These are phyloP conservation scores for Hymenoscyphus albidus DNA, from an alignment of 2,329 filamentous ascomycete species.

Conservation along the genomic window DNA sequence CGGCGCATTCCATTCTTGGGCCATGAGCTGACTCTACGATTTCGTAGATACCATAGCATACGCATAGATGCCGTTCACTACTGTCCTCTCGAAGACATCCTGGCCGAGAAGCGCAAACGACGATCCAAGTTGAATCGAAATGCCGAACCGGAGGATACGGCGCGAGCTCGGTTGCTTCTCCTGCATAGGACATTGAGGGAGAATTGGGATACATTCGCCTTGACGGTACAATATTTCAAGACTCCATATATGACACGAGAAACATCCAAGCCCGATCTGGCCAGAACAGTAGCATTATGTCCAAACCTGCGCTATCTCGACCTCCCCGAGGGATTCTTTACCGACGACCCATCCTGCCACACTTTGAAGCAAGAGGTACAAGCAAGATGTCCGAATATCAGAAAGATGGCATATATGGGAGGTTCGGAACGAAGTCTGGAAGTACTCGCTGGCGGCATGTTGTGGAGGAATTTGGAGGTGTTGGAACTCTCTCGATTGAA, in stretches of 20 bases:
- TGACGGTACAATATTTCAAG: conserved; percentile 74
- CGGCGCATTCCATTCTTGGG: neutral
- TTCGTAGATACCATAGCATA: conserved; percentile 73
- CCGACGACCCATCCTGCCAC: conserved; percentile 70
- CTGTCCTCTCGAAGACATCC: conserved; percentile 78
- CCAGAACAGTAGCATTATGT: conserved; percentile 77
- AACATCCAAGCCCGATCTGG: conserved; percentile 77
- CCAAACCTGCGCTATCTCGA: conserved; percentile 87
- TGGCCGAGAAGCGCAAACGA: conserved; percentile 75
- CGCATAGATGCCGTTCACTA: conserved; percentile 94
- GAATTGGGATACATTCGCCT: conserved; percentile 61
- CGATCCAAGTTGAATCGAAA: conserved; percentile 71
- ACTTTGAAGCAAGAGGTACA: conserved; percentile 81
- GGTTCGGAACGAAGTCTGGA: conserved; percentile 78
- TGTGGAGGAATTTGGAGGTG: conserved; percentile 70
- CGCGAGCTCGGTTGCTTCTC: conserved; percentile 70
- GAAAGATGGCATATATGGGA: conserved; percentile 81
- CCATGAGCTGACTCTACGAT: conserved; percentile 1
- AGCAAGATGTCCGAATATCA: conserved; percentile 74
- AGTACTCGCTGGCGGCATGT: conserved; percentile 57
- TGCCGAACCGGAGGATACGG: conserved; percentile 75
- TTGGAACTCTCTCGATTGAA: conserved; percentile 66
- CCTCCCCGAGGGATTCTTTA: conserved; percentile 82
- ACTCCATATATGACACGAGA: conserved; percentile 91
- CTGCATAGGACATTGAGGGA: conserved; percentile 80